A percentile compares a stretch with the other conserved stretches of the same genome.
These are phyloP conservation scores for Puccinia sorghi DNA, from an alignment of 1,284 basidiomycete genomes.

Conservation along the genomic window DNA sequence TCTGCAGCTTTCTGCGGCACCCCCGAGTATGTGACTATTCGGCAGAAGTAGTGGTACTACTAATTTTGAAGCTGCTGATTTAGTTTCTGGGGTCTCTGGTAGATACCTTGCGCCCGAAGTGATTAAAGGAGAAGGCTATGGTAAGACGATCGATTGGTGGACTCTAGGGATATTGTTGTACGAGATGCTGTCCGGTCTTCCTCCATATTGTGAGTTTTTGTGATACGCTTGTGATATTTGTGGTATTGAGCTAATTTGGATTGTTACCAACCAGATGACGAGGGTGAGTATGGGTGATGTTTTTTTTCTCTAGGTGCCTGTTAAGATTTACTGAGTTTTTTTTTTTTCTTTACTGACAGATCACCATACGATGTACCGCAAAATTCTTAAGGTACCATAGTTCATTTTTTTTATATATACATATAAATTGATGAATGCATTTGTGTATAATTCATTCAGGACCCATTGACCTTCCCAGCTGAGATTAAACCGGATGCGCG, in stretches of 20 bases:
- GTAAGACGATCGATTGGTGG: slow-evolving; percentile 60
- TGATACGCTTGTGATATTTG: background rate
- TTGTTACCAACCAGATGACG: slow-evolving; percentile 34
- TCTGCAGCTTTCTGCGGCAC: slow-evolving; percentile 47
- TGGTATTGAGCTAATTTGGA: background rate
- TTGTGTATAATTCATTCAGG: background rate
- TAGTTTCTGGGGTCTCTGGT: slow-evolving; percentile 52
- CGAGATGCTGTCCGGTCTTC: slow-evolving; percentile 59
- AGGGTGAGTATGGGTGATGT: slow-evolving; percentile 26
- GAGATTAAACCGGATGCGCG: slow-evolving; percentile 77
- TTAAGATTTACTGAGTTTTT: background rate
- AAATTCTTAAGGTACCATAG: slow-evolving; percentile 44
- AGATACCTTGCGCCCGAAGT: slow-evolving; percentile 59
- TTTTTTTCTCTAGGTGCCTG: no score
- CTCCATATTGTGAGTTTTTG: slow-evolving; percentile 56
- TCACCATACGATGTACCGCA: slow-evolving; percentile 50
- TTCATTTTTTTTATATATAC: no score
- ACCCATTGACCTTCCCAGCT: slow-evolving; percentile 44
- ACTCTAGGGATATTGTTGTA: slow-evolving; percentile 59
- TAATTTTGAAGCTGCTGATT: background rate
- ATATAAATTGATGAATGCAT: background rate
- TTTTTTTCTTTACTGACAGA: slow-evolving; percentile 11
- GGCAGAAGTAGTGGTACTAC: background rate
- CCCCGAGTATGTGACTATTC: slow-evolving; percentile 28
- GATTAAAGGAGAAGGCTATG: slow-evolving; percentile 58